Conservation (phyloP, 2,329 filamentous ascomycete species). For the Aspergillus versicolor region DNA sequence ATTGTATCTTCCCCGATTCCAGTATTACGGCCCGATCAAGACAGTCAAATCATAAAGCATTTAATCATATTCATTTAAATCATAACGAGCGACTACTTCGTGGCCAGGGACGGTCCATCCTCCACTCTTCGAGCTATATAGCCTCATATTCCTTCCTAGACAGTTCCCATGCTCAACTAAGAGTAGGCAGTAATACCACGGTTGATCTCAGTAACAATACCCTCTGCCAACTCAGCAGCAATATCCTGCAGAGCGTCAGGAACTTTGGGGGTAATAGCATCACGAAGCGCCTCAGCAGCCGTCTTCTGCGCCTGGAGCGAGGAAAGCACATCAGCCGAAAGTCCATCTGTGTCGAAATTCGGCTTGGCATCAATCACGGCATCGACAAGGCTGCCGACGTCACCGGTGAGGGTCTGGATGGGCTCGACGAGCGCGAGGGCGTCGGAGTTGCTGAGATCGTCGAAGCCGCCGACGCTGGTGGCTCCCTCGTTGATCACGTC, state of each 20-base stretch:
- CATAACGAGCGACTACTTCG: not conserved
- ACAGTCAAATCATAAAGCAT: not conserved
- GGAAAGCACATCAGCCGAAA: conserved; percentile 2
- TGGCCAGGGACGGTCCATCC: not conserved
- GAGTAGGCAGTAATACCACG: conserved; percentile 13
- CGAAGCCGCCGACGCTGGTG: conserved; percentile 2
- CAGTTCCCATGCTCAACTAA: too few species aligned
- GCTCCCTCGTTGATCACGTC: conserved; percentile 11
- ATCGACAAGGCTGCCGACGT: conserved; percentile 8
- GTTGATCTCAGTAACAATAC: conserved; percentile 9
- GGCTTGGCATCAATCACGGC: conserved; percentile 11
- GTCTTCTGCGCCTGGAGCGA: conserved; percentile 8
- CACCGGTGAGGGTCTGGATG: conserved; percentile 9
- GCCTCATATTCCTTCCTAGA: too few species aligned
- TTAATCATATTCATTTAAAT: not conserved
- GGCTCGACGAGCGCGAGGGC: conserved; percentile 11
- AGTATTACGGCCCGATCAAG: too few species aligned
- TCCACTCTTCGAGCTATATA: too few species aligned
- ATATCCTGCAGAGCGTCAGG: conserved; percentile 3
- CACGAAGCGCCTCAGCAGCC: conserved; percentile 2
- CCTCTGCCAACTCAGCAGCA: conserved; percentile 1
- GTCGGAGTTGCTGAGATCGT: conserved; percentile 2
- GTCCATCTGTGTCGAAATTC: conserved; percentile 4
- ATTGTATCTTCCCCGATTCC: too few species aligned
- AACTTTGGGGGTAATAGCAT: conserved; percentile 13